Percentiles rank a stretch among this genome's conserved stretches.
These are phyloP conservation scores for Bryoerythrophyllum caledonicum DNA, from an alignment of 225 moss, liverwort and hornwort genomes.

Conservation along the genomic window DNA sequence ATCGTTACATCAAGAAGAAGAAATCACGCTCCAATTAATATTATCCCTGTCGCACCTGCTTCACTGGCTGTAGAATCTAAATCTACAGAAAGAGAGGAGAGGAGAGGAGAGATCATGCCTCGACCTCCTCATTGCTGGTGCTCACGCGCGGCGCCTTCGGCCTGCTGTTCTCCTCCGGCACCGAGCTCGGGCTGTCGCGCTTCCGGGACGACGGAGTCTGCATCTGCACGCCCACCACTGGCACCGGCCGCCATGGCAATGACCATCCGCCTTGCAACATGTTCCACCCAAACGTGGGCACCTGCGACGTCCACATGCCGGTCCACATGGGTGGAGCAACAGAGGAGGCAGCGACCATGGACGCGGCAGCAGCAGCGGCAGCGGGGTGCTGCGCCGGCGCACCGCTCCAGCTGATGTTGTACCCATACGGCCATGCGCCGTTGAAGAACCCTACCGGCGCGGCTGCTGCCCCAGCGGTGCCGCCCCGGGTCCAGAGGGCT, in stretches of 20 bases:
- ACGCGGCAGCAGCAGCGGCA: neutral
- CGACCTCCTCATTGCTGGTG: neutral
- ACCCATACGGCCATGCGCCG: constrained; percentile 57
- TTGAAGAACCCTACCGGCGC: constrained; percentile 50
- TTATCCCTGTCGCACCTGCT: constrained; percentile 29
- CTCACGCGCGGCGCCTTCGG: constrained; percentile 22
- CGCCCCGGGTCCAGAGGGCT: constrained; percentile 29
- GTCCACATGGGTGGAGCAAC: constrained; percentile 28
- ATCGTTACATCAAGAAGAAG: neutral
- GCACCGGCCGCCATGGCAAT: constrained; percentile 47
- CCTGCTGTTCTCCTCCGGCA: neutral
- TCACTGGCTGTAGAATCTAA: constrained; percentile 31
- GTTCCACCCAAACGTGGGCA: constrained; percentile 47
- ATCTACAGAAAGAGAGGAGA: constrained; percentile 8
- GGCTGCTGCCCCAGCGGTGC: neutral
- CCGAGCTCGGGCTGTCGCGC: neutral
- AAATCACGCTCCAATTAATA: neutral
- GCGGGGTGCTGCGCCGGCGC: constrained; percentile 1
- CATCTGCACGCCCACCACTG: constrained; percentile 50
- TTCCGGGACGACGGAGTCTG: constrained; percentile 17
- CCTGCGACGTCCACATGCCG: constrained; percentile 41
- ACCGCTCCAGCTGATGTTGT: constrained; percentile 47
- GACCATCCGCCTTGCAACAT: constrained; percentile 51
- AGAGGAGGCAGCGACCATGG: constrained; percentile 3
- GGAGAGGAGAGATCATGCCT: neutral